Evolutionary conservation across 1,284 basidiomycete species (phyloP), one percentile per base, ranked within the genome.

Genomic region (Stygiomarasmius scandens): DNA sequence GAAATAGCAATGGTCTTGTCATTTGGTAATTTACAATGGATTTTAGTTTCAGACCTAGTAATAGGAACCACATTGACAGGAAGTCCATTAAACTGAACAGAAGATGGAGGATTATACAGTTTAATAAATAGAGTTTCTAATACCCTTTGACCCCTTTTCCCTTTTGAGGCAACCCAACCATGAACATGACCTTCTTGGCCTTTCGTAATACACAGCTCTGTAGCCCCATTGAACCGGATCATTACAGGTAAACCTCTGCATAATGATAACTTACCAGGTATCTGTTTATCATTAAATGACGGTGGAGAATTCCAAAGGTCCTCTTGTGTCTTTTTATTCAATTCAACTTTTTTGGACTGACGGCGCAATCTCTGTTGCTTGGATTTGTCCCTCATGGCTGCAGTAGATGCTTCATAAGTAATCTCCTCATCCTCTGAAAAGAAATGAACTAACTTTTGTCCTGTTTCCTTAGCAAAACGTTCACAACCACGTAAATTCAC

Each of bases 31-130:
- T 38, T 41, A 22, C 66, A 67, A 44, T 55, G 61, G 3, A 63
- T 63, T 3, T 59, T 62, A 2, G 49, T 64, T 2, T 59, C 52
- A 4, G 58, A 55, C 27, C 38, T 27, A 1, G 59, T 41, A 0
- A 79, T 51, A 11, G 76, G 75, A 5, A 79, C 71, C 1, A 78
- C 72, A 69, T 79, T 78, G 3, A 27, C 3, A 22, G 72, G 72
- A 14, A 80, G 60, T 9, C 66, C 71, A 14, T 61, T 54, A 11
- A 78, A 25, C 25, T 72, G 58, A 1, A 78, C 52, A 14, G 45
- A 8, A 41, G 52, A 58, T 1, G 74, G 69, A 1, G 72, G 69
- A 41, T 69, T 64, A 1, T 57, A 61, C 0, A 80, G 55, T 46
- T 68, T 55, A 0, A 79, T 72, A 69, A 77, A 77, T 0, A 79